Evolutionary conservation across 140 eudicot species (phyloP).

Genomic region (Erigeron philadelphicus): DNA sequence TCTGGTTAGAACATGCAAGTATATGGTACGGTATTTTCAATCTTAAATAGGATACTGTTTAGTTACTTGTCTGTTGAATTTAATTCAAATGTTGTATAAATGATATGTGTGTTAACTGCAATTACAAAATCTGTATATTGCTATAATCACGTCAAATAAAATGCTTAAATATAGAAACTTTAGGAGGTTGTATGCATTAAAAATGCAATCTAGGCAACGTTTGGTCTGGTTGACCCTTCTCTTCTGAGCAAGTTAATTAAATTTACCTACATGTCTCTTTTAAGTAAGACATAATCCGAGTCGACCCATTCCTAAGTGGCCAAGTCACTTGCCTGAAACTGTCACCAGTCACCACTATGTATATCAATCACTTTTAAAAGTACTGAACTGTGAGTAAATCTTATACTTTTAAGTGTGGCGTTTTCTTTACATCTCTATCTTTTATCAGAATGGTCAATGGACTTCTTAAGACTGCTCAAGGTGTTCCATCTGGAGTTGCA

Average conservation of each 20-base stretch:
- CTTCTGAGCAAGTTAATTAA: background rate
- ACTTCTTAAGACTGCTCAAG: constrained; percentile 97
- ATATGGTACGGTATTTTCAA: background rate
- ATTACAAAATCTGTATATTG: background rate
- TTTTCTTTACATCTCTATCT: constrained; percentile 8
- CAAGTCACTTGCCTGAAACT: background rate
- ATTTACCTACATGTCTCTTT: background rate
- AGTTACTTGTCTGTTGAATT: background rate
- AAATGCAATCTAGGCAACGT: background rate
- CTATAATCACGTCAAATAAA: background rate
- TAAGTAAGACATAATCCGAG: background rate
- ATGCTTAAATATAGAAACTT: too few relatives aligned
- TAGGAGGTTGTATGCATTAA: background rate
- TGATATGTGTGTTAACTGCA: background rate
- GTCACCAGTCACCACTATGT: background rate
- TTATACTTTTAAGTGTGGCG: background rate
- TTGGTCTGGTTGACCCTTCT: background rate
- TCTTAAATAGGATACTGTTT: too few relatives aligned
- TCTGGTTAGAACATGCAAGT: background rate
- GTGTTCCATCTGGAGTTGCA: constrained; percentile 86
- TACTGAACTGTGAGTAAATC: background rate
- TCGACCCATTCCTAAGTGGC: background rate
- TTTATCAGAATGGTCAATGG: constrained; percentile 89
- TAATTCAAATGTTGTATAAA: background rate
- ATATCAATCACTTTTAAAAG: constrained; percentile 16